Evolutionary conservation across 805 yeast species (phyloP), one percentile per base, ranked within the genome.

Genomic region (Zygoascus flipseniorum): DNA sequence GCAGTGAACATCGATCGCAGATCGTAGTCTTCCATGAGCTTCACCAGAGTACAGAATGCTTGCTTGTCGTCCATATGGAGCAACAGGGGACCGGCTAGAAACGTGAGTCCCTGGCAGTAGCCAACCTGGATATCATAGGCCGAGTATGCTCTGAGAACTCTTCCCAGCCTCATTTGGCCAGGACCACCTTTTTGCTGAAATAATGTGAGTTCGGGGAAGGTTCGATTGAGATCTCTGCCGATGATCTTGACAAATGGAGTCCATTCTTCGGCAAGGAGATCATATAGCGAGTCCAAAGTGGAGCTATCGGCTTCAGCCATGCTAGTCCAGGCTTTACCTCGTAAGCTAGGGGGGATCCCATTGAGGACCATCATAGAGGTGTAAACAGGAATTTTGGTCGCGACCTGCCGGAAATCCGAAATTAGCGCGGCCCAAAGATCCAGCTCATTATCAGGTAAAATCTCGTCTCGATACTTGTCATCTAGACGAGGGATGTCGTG

Each of bases 91-190:
- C 84, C 85, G 11, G 81, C 85, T 46, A 82, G 68, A 60, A 82
- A 82, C 26, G 83, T 75, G 18, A 82, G 68, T 6, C 87, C 87
- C 64, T 82, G 87, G 63, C 87, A 82, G 61, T 82, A 82, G 10
- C 87, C 87, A 58, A 82, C 77, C 58, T 81, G 83, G 51, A 75
- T 74, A 65, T 82, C 86, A 61, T 79, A 82, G 57, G 81, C 78
- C 48, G 82, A 79, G 60, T 78, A 82, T 0, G 84, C 86, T 53
- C 82, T 79, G 55, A 82, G 69, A 31, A 82, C 76, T 28, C 76
- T 75, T 41, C 80, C 81, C 53, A 82, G 74, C 57, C 72, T 70
- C 9, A 62, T 56, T 51, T 77, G 73, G 20, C 80, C 79, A 31
- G 54, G 62, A 14, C 71, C 74, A 18, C 69, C 67, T 16, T 64